phyloP scores from a whole-genome alignment of 495 filamentous ascomycete genomes.

The Friedmanniomyces simplex region DNA sequence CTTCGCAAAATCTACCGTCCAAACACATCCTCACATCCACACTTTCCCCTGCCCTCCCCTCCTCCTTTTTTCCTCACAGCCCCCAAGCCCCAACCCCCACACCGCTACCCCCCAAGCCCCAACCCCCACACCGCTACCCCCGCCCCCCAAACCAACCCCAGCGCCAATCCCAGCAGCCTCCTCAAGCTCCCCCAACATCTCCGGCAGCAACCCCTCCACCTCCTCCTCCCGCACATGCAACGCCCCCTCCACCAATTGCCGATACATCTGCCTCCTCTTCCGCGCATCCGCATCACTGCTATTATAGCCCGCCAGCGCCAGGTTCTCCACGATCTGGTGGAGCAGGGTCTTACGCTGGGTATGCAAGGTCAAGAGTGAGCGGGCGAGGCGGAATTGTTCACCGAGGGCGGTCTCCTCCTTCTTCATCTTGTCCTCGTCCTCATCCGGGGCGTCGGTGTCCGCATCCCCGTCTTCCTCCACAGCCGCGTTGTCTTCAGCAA shows the following conservation, averaged over 20 bases:
- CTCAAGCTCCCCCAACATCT: slow-evolving; percentile 43
- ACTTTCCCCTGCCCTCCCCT: too few relatives aligned
- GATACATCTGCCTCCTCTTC: slow-evolving; percentile 28
- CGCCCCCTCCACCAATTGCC: slow-evolving; percentile 32
- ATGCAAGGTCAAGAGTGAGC: slow-evolving; percentile 22
- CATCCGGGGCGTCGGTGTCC: neutral
- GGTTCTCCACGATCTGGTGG: slow-evolving; percentile 22
- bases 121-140: too few relatives aligned
- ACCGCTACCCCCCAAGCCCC: too few relatives aligned
- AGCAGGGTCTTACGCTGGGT: slow-evolving; percentile 25
- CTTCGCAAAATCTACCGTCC: too few relatives aligned
- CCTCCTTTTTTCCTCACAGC: too few relatives aligned
- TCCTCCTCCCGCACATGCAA: slow-evolving; percentile 32
- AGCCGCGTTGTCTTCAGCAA: neutral
- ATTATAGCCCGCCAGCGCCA: slow-evolving; percentile 28
- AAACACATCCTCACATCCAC: too few relatives aligned
- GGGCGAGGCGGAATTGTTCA: slow-evolving; percentile 23
- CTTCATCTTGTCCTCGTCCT: slow-evolving; percentile 12
- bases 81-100: too few relatives aligned
- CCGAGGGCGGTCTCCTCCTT: too few relatives aligned
- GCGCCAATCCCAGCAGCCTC: slow-evolving; percentile 28
- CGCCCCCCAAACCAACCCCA: too few relatives aligned
- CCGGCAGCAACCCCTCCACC: slow-evolving; percentile 33
- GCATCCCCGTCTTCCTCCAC: neutral
- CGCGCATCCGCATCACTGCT: neutral